These are phyloP conservation scores for Saitozyma podzolica DNA, from an alignment of 768 basidiomycete genomes.

Conservation along the genomic window DNA sequence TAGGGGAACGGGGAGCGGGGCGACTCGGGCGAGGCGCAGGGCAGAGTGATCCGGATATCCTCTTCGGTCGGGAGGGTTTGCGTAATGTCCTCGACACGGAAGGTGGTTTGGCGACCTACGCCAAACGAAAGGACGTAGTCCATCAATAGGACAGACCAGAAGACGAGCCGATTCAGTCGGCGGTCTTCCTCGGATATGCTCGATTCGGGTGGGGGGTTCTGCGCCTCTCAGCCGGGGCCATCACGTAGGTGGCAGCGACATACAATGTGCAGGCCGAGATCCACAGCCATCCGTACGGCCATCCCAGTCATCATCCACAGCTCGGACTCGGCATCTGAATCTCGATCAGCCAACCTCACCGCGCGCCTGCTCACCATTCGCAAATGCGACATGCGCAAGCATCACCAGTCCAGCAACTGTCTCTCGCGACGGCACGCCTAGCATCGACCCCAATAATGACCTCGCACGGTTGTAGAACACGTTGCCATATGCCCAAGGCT, in stretches of 20 bases:
- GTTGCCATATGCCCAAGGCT: constrained; percentile 28
- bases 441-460: constrained; percentile 28
- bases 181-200: constrained; percentile 19
- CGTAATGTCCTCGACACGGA: constrained; percentile 33
- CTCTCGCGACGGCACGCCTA: constrained; percentile 29
- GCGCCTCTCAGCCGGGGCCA: neutral
- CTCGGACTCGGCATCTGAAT: constrained; percentile 32
- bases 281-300: constrained; percentile 35
- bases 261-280: constrained; percentile 38
- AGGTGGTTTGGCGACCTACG: constrained; percentile 29
- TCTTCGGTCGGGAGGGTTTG: constrained; percentile 14
- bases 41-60: neutral
- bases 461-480: constrained; percentile 33
- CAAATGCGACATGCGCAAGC: constrained; percentile 22
- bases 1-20: constrained; percentile 24
- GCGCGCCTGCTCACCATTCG: constrained; percentile 23
- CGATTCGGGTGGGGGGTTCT: constrained; percentile 22
- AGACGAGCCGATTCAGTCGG: constrained; percentile 21
- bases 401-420: constrained; percentile 26
- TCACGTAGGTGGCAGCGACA: neutral
- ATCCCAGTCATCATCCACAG: constrained; percentile 32
- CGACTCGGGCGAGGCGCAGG: neutral
- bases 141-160: constrained; percentile 32
- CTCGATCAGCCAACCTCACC: neutral
- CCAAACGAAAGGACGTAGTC: constrained; percentile 33